Conservation (phyloP, 495 filamentous ascomycete genomes). For the Hypomontagnella submonticulosa region DNA sequence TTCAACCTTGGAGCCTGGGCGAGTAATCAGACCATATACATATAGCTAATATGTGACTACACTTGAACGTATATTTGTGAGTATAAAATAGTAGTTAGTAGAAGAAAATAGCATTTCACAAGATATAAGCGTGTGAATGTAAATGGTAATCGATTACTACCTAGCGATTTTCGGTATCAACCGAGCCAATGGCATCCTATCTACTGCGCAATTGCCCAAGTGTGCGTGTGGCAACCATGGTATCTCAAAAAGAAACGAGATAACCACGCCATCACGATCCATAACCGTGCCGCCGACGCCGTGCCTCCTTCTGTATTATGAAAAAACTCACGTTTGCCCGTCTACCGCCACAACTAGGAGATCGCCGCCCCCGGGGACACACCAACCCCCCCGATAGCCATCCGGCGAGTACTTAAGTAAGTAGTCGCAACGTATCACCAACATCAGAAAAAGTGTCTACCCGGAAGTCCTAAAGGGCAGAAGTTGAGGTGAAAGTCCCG, state of each 20-base stretch:
- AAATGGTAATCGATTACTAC: conserved; percentile 2
- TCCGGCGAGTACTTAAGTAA: too few species aligned
- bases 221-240: conserved; percentile 3
- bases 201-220: background rate
- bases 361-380: too few species aligned
- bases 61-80: too few species aligned
- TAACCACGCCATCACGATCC: conserved; percentile 13
- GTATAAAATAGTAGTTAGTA: too few species aligned
- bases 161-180: conserved; percentile 14
- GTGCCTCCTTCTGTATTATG: background rate
- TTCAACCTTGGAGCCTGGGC: too few species aligned
- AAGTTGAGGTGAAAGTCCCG: background rate
- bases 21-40: too few species aligned
- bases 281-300: conserved; percentile 8
- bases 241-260: conserved; percentile 29
- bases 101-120: too few species aligned
- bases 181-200: conserved; percentile 11
- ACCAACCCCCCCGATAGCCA: too few species aligned
- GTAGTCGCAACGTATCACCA: background rate
- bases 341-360: background rate
- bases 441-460: background rate
- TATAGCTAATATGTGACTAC: too few species aligned
- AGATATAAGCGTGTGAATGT: too few species aligned
- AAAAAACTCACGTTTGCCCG: background rate
- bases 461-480: background rate